A percentile compares a stretch with the other conserved stretches of the same genome.
Evolutionary conservation across 2,329 filamentous ascomycete genomes (phyloP).

Genomic region (Hypoxylon sp.): DNA sequence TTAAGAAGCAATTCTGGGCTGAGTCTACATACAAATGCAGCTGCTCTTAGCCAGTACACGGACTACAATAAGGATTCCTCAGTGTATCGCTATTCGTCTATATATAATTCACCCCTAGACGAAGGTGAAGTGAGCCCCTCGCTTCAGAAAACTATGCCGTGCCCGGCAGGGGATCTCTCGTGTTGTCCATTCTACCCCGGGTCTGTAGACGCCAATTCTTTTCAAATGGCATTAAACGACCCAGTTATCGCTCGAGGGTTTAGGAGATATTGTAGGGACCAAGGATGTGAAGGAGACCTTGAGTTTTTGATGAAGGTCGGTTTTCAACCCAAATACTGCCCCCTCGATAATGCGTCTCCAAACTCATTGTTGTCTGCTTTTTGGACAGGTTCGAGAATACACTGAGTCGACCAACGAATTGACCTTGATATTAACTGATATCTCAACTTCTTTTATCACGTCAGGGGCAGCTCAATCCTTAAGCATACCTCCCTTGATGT

Average conservation of each 20-base stretch:
- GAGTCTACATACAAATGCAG: slow-evolving; percentile 59
- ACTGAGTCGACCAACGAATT: slow-evolving; percentile 58
- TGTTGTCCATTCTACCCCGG: slow-evolving; percentile 54
- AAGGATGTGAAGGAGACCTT: slow-evolving; percentile 62
- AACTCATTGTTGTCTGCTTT: neutral
- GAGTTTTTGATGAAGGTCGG: slow-evolving; percentile 63
- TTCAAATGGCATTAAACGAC: slow-evolving; percentile 63
- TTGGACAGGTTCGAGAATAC: slow-evolving; percentile 57
- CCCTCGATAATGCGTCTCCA: neutral
- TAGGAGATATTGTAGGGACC: slow-evolving; percentile 61
- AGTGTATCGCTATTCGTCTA: slow-evolving; percentile 40
- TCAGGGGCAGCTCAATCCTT: slow-evolving; percentile 52
- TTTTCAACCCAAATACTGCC: slow-evolving; percentile 2
- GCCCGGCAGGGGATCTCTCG: slow-evolving; percentile 14
- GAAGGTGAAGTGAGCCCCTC: slow-evolving; percentile 24
- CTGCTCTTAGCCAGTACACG: slow-evolving; percentile 59
- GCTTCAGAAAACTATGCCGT: slow-evolving; percentile 14
- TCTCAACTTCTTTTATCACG: slow-evolving; percentile 58
- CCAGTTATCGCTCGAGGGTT: slow-evolving; percentile 60
- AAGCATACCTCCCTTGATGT: slow-evolving; percentile 56
- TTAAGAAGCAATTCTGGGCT: slow-evolving; percentile 61
- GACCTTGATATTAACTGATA: slow-evolving; percentile 58
- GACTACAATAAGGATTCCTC: slow-evolving; percentile 59
- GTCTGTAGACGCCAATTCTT: slow-evolving; percentile 63
- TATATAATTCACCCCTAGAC: slow-evolving; percentile 6